phyloP scores from a whole-genome alignment of 2,329 filamentous ascomycete genomes.

The Sphaerostilbella broomeana region DNA sequence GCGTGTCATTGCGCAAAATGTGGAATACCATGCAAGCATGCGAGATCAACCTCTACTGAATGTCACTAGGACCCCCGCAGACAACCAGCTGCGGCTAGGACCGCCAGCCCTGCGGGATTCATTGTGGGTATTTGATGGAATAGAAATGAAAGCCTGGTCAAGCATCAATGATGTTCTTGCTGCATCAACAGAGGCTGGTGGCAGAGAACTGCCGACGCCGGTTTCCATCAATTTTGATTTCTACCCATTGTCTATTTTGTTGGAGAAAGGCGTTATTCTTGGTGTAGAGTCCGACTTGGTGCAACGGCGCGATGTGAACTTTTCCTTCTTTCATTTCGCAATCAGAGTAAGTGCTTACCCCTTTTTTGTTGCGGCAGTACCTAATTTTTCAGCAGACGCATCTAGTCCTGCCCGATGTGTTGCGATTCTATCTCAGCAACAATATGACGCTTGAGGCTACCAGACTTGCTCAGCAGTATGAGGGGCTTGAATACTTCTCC shows the following conservation, averaged over 20 bases:
- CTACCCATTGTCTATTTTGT: slow-evolving; percentile 79
- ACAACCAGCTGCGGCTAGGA: slow-evolving; percentile 20
- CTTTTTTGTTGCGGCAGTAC: neutral
- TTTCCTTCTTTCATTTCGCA: slow-evolving; percentile 81
- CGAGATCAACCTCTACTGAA: slow-evolving; percentile 63
- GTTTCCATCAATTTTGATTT: slow-evolving; percentile 86
- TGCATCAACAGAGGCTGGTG: slow-evolving; percentile 57
- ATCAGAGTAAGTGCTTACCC: slow-evolving; percentile 62
- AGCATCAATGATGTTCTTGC: slow-evolving; percentile 79
- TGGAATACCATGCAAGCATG: slow-evolving; percentile 92
- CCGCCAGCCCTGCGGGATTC: slow-evolving; percentile 65
- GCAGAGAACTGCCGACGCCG: slow-evolving; percentile 64
- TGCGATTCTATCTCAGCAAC: slow-evolving; percentile 70
- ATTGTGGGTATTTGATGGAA: slow-evolving; percentile 89
- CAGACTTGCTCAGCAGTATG: slow-evolving; percentile 76
- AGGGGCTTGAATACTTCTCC: slow-evolving; percentile 81
- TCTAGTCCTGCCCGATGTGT: slow-evolving; percentile 81
- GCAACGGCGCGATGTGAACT: slow-evolving; percentile 86
- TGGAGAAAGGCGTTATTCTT: slow-evolving; percentile 85
- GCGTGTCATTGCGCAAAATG: slow-evolving; percentile 91
- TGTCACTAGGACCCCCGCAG: slow-evolving; percentile 23
- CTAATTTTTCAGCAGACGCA: slow-evolving; percentile 57
- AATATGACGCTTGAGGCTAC: slow-evolving; percentile 76
- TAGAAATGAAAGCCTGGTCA: slow-evolving; percentile 79
- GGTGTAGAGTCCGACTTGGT: slow-evolving; percentile 89